A percentile compares a stretch with the other conserved stretches of the same genome.
These are phyloP conservation scores for Phytophthora chlamydospora DNA, from an alignment of 352 stramenopile genomes.

Conservation along the genomic window DNA sequence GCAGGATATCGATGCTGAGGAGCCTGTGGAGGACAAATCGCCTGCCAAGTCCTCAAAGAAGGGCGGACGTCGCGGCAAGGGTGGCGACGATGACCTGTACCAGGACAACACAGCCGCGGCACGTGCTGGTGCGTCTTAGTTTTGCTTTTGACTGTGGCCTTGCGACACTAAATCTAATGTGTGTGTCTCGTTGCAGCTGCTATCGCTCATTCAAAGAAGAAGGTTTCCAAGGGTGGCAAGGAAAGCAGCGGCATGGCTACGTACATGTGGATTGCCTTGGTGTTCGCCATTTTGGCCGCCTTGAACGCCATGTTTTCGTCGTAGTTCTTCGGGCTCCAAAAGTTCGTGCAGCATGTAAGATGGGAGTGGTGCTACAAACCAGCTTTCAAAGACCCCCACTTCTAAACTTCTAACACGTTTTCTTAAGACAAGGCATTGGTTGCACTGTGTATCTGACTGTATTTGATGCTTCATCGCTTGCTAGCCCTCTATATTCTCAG, in stretches of 20 bases:
- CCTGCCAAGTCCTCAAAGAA: slow-evolving; percentile 37
- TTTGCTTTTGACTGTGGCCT: background rate
- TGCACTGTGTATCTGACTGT: slow-evolving; percentile 1
- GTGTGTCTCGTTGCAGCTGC: slow-evolving; percentile 44
- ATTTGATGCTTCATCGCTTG: slow-evolving; percentile 8
- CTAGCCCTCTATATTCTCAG: slow-evolving; percentile 9
- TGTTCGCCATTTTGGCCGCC: slow-evolving; percentile 49
- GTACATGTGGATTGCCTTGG: slow-evolving; percentile 46
- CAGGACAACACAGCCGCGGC: slow-evolving; percentile 55
- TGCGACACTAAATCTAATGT: slow-evolving; percentile 5
- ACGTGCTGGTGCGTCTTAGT: slow-evolving; percentile 48
- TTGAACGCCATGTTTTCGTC: slow-evolving; percentile 38
- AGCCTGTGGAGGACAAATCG: slow-evolving; percentile 32
- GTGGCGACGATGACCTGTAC: slow-evolving; percentile 38
- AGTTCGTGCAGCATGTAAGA: no score
- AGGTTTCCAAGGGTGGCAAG: slow-evolving; percentile 47
- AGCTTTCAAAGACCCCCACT: background rate
- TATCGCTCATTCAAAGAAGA: slow-evolving; percentile 78
- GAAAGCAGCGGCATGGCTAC: slow-evolving; percentile 32
- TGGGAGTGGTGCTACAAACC: background rate
- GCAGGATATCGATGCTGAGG: slow-evolving; percentile 64
- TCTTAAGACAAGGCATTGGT: background rate
- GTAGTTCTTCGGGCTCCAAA: slow-evolving; percentile 1
- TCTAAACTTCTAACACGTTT: background rate
- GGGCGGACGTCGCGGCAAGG: slow-evolving; percentile 32